phyloP scores from a whole-genome alignment of 169 alveolate species.

The Plasmodium fragile region DNA sequence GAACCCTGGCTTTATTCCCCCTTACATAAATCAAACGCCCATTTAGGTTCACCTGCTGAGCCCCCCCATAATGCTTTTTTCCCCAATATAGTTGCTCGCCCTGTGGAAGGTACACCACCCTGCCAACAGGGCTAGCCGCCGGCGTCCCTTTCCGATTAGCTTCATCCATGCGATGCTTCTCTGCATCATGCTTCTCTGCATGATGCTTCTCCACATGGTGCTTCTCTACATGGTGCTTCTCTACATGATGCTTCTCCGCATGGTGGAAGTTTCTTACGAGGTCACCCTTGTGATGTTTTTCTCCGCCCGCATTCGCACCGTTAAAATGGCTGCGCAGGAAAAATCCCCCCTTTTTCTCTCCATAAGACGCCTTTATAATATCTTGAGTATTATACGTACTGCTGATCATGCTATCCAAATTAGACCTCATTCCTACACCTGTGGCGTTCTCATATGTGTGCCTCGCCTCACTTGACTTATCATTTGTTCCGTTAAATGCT shows the following conservation, averaged over 20 bases:
- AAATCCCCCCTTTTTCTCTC: not conserved
- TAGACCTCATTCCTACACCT: not conserved
- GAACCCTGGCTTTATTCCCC: not conserved
- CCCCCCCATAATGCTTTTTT: not conserved
- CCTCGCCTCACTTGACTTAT: not conserved
- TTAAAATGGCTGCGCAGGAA: not conserved
- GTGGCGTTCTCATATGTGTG: not conserved
- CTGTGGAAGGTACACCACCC: not conserved
- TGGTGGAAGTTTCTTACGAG: not conserved
- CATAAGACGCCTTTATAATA: not conserved
- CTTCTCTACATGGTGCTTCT: not conserved
- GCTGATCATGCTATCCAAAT: not conserved
- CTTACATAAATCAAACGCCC: not conserved
- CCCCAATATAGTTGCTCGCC: not conserved
- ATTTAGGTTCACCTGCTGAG: slow-evolving; percentile 3
- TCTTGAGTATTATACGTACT: not conserved
- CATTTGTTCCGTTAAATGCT: not conserved
- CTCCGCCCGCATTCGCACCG: not conserved
- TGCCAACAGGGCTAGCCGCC: not conserved
- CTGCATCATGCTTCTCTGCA: not conserved
- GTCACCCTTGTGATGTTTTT: not conserved
- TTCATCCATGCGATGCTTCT: not conserved
- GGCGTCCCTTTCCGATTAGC: not conserved
- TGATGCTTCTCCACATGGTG: not conserved
- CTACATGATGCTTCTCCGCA: not conserved